Evolutionary conservation across 208 protist genomes (phyloP), one percentile per base, ranked within the genome.

Genomic region (Blastocrithidia nonstop): DNA sequence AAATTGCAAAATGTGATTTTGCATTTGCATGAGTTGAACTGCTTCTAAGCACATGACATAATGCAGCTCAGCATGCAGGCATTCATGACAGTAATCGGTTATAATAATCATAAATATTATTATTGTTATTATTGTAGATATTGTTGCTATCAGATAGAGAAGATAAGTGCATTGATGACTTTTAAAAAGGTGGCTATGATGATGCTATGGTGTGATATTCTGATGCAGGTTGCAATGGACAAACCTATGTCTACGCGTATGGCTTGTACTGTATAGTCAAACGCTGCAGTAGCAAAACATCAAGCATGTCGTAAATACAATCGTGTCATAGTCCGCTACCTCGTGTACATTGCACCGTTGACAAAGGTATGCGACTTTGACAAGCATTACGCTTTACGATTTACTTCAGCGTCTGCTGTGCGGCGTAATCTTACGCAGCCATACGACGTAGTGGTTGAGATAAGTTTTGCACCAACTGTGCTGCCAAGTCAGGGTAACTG

Each of bases 381-480:
- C 57, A 62, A 31, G 59, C 69, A 21, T 64, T 70, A 28, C 78
- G 71, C 40, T 28, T 51, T 15, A 68, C 44, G 28, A 73, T 55
- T 31, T 57, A 42, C 27, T 15, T 16, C 15, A 66, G 37, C 25
- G 46, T 64, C 46, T 68, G 59, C 58, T 85, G 71, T 6, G 47
- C 29, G 29, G 28, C 54, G 60, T 90, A 83, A 26, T 84, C 72
- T 5, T 68, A 59, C 44, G 53, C 66, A 32, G 71, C 66, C 21
- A 90, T 64, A 13, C 68, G 25, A 23, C 68, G 68, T 47, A 86
- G 60, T 28, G 69, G 72, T 37, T 79, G 71, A 1, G 81, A 84
- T n/a, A 84, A 44, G 48, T 80, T 85, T 50, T 81, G 70, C 11
- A 87, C 50, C 22, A 87, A 66, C 61, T 84, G 71, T n/a, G 73